Conservation (phyloP, 2,329 filamentous ascomycete species). For the Monosporascus sp. region DNA sequence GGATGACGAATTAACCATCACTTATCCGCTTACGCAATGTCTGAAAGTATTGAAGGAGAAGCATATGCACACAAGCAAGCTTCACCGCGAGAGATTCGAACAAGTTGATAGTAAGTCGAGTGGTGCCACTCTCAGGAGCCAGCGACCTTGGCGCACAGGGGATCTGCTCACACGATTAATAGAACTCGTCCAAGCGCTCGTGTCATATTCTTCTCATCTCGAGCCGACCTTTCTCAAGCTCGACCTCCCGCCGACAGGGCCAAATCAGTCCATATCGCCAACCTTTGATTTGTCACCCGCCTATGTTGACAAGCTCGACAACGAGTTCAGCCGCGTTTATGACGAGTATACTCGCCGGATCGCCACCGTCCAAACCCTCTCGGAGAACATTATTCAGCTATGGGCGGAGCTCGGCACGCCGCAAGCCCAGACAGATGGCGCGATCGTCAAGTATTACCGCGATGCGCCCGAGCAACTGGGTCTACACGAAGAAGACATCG, state of each 20-base stretch:
- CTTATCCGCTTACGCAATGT: constrained; percentile 77
- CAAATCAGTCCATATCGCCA: constrained; percentile 70
- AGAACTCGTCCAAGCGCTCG: constrained; percentile 90
- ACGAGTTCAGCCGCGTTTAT: constrained; percentile 90
- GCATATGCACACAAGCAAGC: constrained; percentile 69
- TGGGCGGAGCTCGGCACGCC: constrained; percentile 96
- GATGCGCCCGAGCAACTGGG: constrained; percentile 92
- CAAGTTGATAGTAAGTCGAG: constrained; percentile 78
- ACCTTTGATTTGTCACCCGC: constrained; percentile 88
- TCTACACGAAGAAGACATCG: constrained; percentile 80
- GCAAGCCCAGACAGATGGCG: constrained; percentile 82
- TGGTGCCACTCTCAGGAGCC: background rate
- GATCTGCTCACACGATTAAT: constrained; percentile 5
- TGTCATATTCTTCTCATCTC: constrained; percentile 94
- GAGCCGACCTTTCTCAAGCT: constrained; percentile 84
- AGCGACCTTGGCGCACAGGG: background rate
- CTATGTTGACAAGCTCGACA: constrained; percentile 81
- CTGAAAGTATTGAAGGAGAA: constrained; percentile 80
- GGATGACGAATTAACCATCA: constrained; percentile 68
- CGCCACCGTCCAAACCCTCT: constrained; percentile 65
- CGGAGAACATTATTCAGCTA: constrained; percentile 83
- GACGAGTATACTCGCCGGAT: constrained; percentile 90
- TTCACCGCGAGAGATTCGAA: constrained; percentile 88
- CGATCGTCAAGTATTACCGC: constrained; percentile 83
- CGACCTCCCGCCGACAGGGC: constrained; percentile 74